These are phyloP conservation scores for Tylopilus sp. DNA, from an alignment of 768 basidiomycete species.

Conservation along the genomic window DNA sequence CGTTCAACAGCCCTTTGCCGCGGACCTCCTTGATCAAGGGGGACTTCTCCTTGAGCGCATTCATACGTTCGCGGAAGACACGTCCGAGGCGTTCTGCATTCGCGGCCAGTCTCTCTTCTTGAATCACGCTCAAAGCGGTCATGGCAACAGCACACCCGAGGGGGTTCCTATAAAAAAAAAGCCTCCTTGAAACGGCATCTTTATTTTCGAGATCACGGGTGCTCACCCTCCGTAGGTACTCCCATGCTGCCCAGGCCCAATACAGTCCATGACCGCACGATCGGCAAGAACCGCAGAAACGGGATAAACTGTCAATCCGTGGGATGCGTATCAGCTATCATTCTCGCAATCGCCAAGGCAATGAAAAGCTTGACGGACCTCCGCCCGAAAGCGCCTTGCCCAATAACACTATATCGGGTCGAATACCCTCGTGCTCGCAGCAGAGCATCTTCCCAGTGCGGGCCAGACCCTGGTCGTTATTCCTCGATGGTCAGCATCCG, in stretches of 20 bases:
- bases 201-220: background rate
- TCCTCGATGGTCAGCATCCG: slow-evolving; percentile 2
- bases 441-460: slow-evolving; percentile 94
- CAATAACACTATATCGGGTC: slow-evolving; percentile 88
- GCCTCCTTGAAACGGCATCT: background rate
- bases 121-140: slow-evolving; percentile 86
- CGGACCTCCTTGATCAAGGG: slow-evolving; percentile 78
- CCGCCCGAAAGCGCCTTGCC: slow-evolving; percentile 98
- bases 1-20: slow-evolving; percentile 87
- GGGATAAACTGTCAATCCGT: slow-evolving; percentile 68
- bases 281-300: slow-evolving; percentile 93
- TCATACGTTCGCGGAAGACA: slow-evolving; percentile 67
- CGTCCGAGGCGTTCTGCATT: slow-evolving; percentile 78
- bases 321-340: slow-evolving; percentile 4
- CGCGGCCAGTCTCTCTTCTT: slow-evolving; percentile 80
- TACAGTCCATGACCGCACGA: slow-evolving; percentile 90
- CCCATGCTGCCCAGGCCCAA: slow-evolving; percentile 93
- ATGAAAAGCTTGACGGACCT: slow-evolving; percentile 43
- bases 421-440: slow-evolving; percentile 80
- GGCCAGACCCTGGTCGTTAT: slow-evolving; percentile 63
- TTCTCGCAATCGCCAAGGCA: background rate
- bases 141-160: slow-evolving; percentile 95
- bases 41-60: slow-evolving; percentile 47
- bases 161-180: slow-evolving; percentile 61
- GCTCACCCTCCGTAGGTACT: slow-evolving; percentile 89